Evolutionary conservation across 352 stramenopile genomes (phyloP), one percentile per base, ranked within the genome.

Genomic region (Pythium aristosporum): DNA sequence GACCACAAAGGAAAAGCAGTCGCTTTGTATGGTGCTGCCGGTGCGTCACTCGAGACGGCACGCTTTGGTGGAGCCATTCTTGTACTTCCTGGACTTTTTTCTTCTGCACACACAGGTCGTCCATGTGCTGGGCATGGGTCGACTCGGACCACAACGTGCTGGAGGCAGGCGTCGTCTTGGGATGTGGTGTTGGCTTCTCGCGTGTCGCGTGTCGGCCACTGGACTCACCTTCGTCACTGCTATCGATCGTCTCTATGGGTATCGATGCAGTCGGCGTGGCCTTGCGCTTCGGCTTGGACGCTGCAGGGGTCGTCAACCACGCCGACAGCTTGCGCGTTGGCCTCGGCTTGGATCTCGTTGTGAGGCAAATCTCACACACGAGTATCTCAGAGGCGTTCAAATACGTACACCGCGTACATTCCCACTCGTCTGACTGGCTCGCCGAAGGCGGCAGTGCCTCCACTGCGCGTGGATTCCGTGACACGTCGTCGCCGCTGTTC

Each of bases 61-160:
- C 23, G 36, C 25, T 65, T 13, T 49, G 61, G 21, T 44, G 25
- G 0, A 96, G 44, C 87, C 87, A 96, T 9, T 80, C 74, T 12
- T 67, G 75, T 1, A 96, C 74, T 59, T 93, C 82, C 34, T 87
- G 73, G 11, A 86, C 61, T 67, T 96, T 96, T 55, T 92, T 92
- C 69, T 89, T 91, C 62, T 91, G 87, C 20, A 96, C 72, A 54
- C 83, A 91, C 2, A 96, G 65, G 1, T 96, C 77, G n/a, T 88
- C 79, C 7, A 88, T 68, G 4, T 58, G 69, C 20, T 71, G 66
- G 0, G 83, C 80, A 1, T 56, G 50, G 46, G 82, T 75, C 15
- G 71, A 47, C 37, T 91, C 82, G 9, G 68, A 61, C 87, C 83
- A 96, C 5, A 93, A 56, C 16, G 12, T 30, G 30, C 12, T 69